These are phyloP conservation scores for Cymbomonas tetramitiformis DNA, from an alignment of 139 green algal species.

Conservation along the genomic window DNA sequence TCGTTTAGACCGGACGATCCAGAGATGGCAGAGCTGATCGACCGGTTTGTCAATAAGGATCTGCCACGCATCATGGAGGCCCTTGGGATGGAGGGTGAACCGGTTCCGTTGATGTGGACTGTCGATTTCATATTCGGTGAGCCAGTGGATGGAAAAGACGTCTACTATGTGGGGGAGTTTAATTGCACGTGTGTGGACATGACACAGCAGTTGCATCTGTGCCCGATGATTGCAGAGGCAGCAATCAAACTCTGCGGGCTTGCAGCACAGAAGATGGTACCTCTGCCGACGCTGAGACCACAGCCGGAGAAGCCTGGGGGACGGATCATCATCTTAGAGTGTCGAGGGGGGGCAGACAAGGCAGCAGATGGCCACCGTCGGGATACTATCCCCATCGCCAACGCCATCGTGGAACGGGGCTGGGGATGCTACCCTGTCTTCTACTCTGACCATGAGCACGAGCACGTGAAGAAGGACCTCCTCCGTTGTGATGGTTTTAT, in stretches of 20 bases:
- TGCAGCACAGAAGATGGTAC: too few species aligned
- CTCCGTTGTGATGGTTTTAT: too few species aligned
- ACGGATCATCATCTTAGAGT: too few species aligned
- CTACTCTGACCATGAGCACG: too few species aligned
- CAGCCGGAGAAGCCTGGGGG: too few species aligned
- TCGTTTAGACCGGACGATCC: constrained; percentile 20
- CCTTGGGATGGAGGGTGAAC: constrained; percentile 17
- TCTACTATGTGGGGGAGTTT: constrained; percentile 26
- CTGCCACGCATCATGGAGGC: constrained; percentile 20
- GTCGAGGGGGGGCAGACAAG: too few species aligned
- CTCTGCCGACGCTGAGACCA: too few species aligned
- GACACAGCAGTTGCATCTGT: constrained; percentile 24
- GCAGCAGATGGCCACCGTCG: too few species aligned
- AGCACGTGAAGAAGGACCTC: too few species aligned
- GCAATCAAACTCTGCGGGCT: constrained; percentile 13
- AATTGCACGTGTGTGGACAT: constrained; percentile 28
- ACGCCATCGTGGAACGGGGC: too few species aligned
- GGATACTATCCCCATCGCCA: too few species aligned
- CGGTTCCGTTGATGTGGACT: constrained; percentile 25
- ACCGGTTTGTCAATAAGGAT: constrained; percentile 23
- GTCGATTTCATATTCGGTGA: constrained; percentile 27
- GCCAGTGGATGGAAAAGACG: constrained; percentile 19
- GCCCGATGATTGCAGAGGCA: constrained; percentile 11
- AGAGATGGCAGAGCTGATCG: constrained; percentile 18
- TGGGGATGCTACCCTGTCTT: too few species aligned